phyloP scores from a whole-genome alignment of 2,329 filamentous ascomycete genomes.

The Amphichorda felina region DNA sequence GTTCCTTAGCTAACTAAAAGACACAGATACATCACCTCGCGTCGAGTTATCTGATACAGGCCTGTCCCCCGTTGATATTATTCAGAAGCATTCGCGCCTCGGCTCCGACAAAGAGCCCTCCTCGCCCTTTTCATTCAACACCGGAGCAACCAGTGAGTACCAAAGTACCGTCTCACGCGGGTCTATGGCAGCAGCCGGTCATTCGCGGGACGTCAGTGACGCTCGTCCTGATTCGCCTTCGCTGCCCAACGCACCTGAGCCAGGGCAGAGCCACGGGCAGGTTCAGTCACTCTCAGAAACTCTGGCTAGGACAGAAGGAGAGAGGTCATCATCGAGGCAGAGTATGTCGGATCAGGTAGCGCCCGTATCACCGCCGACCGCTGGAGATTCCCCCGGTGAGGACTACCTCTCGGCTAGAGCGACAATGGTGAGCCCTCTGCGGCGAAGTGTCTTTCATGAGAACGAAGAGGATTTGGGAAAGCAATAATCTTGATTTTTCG shows the following conservation, averaged over 20 bases:
- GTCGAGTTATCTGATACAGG: slow-evolving; percentile 33
- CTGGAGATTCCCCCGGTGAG: slow-evolving; percentile 10
- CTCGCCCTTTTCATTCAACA: slow-evolving; percentile 10
- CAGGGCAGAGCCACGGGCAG: neutral
- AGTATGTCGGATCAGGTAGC: slow-evolving; percentile 3
- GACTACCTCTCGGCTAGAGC: slow-evolving; percentile 16
- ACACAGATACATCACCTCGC: slow-evolving; percentile 32
- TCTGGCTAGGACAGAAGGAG: neutral
- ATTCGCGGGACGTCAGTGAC: slow-evolving; percentile 3
- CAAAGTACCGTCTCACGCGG: slow-evolving; percentile 15
- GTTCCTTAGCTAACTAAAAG: slow-evolving; percentile 12
- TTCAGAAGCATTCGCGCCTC: slow-evolving; percentile 19
- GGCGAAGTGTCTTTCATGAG: slow-evolving; percentile 29
- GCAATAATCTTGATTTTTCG: neutral
- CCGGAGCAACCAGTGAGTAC: slow-evolving; percentile 8
- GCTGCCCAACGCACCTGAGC: slow-evolving; percentile 1
- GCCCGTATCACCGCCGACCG: slow-evolving; percentile 16
- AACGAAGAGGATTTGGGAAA: slow-evolving; percentile 25
- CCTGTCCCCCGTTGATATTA: slow-evolving; percentile 25
- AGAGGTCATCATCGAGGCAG: neutral
- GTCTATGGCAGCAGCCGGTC: slow-evolving; percentile 9
- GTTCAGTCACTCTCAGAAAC: slow-evolving; percentile 5
- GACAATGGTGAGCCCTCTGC: slow-evolving; percentile 11
- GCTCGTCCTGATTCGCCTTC: slow-evolving; percentile 3
- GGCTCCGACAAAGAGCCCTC: slow-evolving; percentile 6